Base-by-base conservation (phyloP, 108 stramenopile species). In the Bacterosira constricta region DNA sequence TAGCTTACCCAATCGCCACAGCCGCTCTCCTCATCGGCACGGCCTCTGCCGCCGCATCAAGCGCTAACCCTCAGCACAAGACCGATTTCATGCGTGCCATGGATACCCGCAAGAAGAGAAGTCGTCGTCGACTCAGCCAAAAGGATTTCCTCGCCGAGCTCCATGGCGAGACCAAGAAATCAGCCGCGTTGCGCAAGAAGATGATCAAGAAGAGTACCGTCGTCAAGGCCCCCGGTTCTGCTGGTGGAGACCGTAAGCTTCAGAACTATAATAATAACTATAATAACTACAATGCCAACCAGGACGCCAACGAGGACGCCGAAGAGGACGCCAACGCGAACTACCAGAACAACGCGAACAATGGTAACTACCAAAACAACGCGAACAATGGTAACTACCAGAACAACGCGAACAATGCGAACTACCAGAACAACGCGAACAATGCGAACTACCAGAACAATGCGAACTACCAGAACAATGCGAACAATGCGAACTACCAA, bases 201-300 rank as follows among this genome's bases (percentile, higher is more conserved):
- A 60, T 75, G 50, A 39, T 66, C 15, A 17, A 41, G 39, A 75
- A 52, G 73, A 65, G 64, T 58, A 61, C 47, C 35, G 56, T 52
- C 32, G 50, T 66, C 32, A 56, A 35, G 25, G 50, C 73, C n/a
- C 71, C 71, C 49, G 71, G 61, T 31, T 51, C 53, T 38, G 49
- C 53, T 31, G 12, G 42, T 2, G 63, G 63, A 5, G 73, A 73
- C 44, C 61, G 34, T n/a, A 36, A 58, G 42, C 61, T 53, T 36
- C 21, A n/a, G n/a, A n/a, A n/a, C n/a, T n/a, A n/a, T n/a, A n/a
- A n/a, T n/a, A n/a, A n/a, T n/a, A n/a, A n/a, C n/a, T n/a, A n/a
- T n/a, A n/a, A n/a, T n/a, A n/a, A n/a, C n/a, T n/a, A n/a, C n/a
- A n/a, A n/a, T n/a, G n/a, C n/a, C n/a, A n/a, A n/a, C n/a, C n/a